Evolutionary conservation across 306 rosid genomes (phyloP).

Genomic region (Fragaria vesca): DNA sequence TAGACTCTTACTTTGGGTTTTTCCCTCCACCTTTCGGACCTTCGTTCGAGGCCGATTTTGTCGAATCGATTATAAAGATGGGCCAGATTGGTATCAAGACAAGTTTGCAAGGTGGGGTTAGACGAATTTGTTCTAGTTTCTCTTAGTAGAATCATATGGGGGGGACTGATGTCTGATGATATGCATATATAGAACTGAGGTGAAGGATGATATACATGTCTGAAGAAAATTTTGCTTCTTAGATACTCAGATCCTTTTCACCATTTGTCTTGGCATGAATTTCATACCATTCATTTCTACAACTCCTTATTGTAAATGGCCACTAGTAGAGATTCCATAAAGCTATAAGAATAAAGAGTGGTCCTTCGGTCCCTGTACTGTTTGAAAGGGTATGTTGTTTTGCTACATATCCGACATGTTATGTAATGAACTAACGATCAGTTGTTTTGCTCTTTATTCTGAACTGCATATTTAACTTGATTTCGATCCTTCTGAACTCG

Average conservation of each 20-base stretch:
- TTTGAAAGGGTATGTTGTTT: neutral
- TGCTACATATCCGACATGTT: neutral
- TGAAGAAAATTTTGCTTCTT: neutral
- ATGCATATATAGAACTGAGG: neutral
- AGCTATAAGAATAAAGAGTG: neutral
- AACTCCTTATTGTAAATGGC: neutral
- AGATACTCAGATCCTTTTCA: neutral
- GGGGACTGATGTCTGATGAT: neutral
- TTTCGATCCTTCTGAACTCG: too few species aligned
- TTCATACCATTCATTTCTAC: neutral
- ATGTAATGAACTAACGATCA: neutral
- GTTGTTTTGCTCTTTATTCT: neutral
- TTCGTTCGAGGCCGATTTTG: slow-evolving; percentile 62
- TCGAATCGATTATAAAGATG: slow-evolving; percentile 58
- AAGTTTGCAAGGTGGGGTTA: slow-evolving; percentile 50
- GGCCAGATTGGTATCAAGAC: slow-evolving; percentile 83
- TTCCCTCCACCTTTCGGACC: slow-evolving; percentile 47
- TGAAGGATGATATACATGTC: neutral
- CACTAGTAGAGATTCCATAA: neutral
- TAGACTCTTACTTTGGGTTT: slow-evolving; percentile 55
- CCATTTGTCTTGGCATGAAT: neutral
- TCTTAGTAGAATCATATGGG: slow-evolving; percentile 15
- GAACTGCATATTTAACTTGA: neutral
- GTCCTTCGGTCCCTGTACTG: neutral
- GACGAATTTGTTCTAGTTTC: slow-evolving; percentile 53